Evolutionary conservation across 2,329 filamentous ascomycete genomes (phyloP).

Genomic region (Didymella sp.): DNA sequence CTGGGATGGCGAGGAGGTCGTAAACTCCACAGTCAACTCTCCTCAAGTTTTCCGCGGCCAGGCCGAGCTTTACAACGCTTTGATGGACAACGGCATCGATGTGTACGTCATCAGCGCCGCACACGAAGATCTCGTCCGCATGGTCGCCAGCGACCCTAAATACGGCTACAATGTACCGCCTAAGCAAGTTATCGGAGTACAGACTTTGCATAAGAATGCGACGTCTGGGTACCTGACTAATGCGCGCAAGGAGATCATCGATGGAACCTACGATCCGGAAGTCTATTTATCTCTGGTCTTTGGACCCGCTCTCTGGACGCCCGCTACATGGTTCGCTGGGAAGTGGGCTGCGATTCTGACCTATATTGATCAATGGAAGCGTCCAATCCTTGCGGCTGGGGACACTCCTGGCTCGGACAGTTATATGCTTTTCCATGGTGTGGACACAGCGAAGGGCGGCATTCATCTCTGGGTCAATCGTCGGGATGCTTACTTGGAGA

Average conservation of each 20-base stretch:
- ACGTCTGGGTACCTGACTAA: slow-evolving; percentile 38
- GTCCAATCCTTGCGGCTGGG: slow-evolving; percentile 37
- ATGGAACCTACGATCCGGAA: slow-evolving; percentile 33
- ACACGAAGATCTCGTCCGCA: slow-evolving; percentile 43
- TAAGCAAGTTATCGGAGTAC: slow-evolving; percentile 42
- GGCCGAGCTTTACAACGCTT: slow-evolving; percentile 38
- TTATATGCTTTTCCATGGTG: slow-evolving; percentile 43
- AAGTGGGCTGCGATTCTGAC: slow-evolving; percentile 44
- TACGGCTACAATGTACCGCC: slow-evolving; percentile 44
- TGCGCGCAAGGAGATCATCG: slow-evolving; percentile 37
- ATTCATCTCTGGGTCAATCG: slow-evolving; percentile 43
- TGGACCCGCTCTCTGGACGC: slow-evolving; percentile 40
- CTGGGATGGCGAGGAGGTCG: slow-evolving; percentile 39
- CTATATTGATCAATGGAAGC: slow-evolving; percentile 43
- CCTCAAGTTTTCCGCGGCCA: slow-evolving; percentile 39
- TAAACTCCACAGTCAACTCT: slow-evolving; percentile 27
- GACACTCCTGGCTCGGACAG: slow-evolving; percentile 43
- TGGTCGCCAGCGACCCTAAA: slow-evolving; percentile 43
- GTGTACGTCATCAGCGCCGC: slow-evolving; percentile 43
- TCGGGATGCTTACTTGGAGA: slow-evolving; percentile 27
- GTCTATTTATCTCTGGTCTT: slow-evolving; percentile 37
- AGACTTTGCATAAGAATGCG: slow-evolving; percentile 38
- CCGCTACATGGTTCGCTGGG: slow-evolving; percentile 41
- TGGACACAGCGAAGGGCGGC: slow-evolving; percentile 38
- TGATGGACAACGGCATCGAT: slow-evolving; percentile 40